phyloP scores from a whole-genome alignment of 129 eudicot species.

The Centaurea solstitialis region DNA sequence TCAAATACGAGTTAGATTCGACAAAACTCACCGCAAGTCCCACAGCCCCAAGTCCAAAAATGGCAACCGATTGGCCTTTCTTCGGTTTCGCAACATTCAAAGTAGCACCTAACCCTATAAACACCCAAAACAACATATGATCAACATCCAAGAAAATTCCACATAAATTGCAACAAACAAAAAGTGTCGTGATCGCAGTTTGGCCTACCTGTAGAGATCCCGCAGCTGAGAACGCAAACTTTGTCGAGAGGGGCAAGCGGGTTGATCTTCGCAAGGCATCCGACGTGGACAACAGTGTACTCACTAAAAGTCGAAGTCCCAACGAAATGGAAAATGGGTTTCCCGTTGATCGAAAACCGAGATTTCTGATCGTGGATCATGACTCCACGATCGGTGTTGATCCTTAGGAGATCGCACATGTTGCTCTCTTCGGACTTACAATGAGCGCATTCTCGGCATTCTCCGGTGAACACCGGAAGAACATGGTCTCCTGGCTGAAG shows the following conservation, averaged over 20 bases:
- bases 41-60: constrained; percentile 88
- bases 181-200: neutral
- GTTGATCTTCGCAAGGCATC: constrained; percentile 51
- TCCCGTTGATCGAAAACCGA: constrained; percentile 9
- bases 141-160: neutral
- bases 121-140: neutral
- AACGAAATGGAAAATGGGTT: constrained; percentile 46
- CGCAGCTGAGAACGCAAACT: constrained; percentile 6
- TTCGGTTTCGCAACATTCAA: constrained; percentile 88
- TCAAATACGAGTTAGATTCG: too few relatives aligned
- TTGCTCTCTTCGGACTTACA: neutral
- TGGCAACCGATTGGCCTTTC: constrained; percentile 73
- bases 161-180: neutral
- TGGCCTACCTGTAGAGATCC: neutral
- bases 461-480: constrained; percentile 73
- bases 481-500: constrained; percentile 71
- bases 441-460: constrained; percentile 36
- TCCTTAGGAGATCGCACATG: constrained; percentile 33
- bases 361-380: constrained; percentile 14
- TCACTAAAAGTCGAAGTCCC: constrained; percentile 57
- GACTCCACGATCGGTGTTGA: constrained; percentile 68
- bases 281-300: constrained; percentile 41
- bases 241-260: constrained; percentile 2
- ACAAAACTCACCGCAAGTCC: constrained; percentile 58
- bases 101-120: constrained; percentile 84